Percentiles rank a stretch among this genome's conserved stretches.
These are phyloP conservation scores for Kodamaea kaohsiungensis DNA, from an alignment of 805 yeast species.

Conservation along the genomic window DNA sequence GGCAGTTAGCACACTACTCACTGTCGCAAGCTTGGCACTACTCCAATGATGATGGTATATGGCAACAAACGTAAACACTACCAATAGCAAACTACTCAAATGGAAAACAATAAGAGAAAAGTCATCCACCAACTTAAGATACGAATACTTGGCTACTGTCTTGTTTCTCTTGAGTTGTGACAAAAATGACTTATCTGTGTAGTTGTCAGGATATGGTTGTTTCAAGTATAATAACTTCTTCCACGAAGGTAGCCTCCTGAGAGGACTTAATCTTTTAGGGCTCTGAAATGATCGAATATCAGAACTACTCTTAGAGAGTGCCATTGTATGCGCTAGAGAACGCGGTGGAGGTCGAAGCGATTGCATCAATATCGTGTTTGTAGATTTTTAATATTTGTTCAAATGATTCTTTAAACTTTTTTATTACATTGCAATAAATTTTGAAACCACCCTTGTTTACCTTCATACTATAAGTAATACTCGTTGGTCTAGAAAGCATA, in stretches of 20 bases:
- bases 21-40: slow-evolving; percentile 43
- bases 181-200: slow-evolving; percentile 80
- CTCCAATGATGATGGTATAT: slow-evolving; percentile 53
- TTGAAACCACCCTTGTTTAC: no score
- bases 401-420: not conserved
- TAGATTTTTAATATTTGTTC: not conserved
- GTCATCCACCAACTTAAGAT: slow-evolving; percentile 64
- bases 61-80: slow-evolving; percentile 68
- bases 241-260: slow-evolving; percentile 53
- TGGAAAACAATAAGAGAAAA: slow-evolving; percentile 69
- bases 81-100: slow-evolving; percentile 60
- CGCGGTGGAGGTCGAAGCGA: slow-evolving; percentile 1
- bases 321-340: slow-evolving; percentile 1
- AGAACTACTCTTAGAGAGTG: slow-evolving; percentile 3
- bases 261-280: slow-evolving; percentile 1
- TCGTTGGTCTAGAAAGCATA: no score
- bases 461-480: no score
- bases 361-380: not conserved
- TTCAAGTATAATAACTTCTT: slow-evolving; percentile 79
- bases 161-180: slow-evolving; percentile 76
- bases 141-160: slow-evolving; percentile 68
- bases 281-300: slow-evolving; percentile 2
- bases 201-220: slow-evolving; percentile 90
- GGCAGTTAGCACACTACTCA: slow-evolving; percentile 27
- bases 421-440: not conserved